A percentile compares a stretch with the other conserved stretches of the same genome.
phyloP scores from a whole-genome alignment of 208 protist species.

The Tritrichomonas musculus region DNA sequence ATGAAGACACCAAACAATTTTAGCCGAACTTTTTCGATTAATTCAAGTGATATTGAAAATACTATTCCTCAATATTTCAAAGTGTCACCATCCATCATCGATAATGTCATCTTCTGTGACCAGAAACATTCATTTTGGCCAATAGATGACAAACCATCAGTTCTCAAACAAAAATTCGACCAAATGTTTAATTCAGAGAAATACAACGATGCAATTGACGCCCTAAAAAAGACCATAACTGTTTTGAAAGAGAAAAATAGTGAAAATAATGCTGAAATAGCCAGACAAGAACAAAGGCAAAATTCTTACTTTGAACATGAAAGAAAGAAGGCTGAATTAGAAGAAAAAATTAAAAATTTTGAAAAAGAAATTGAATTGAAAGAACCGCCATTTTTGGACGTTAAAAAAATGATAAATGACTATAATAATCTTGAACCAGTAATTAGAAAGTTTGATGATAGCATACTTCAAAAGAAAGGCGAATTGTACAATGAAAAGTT shows the following conservation, averaged over 20 bases:
- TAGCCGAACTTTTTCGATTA: constrained; percentile 29
- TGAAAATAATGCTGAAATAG: too few species aligned
- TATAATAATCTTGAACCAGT: too few species aligned
- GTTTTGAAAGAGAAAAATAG: neutral
- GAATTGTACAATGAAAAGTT: too few species aligned
- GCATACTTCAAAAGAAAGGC: too few species aligned
- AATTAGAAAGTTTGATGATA: too few species aligned
- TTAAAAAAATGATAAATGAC: too few species aligned
- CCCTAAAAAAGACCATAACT: constrained; percentile 24
- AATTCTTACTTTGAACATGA: too few species aligned
- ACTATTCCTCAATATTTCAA: constrained; percentile 87
- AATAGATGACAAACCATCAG: constrained; percentile 34
- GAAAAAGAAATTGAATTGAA: too few species aligned
- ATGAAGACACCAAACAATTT: neutral
- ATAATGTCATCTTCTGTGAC: constrained; percentile 92
- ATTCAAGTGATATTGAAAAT: constrained; percentile 82
- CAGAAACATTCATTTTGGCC: constrained; percentile 53
- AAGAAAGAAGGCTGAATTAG: too few species aligned
- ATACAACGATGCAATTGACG: constrained; percentile 42
- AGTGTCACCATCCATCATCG: constrained; percentile 87
- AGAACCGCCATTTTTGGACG: too few species aligned
- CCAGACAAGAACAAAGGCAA: too few species aligned
- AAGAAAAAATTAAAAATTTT: too few species aligned
- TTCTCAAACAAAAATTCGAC: constrained; percentile 45
- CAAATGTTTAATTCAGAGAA: constrained; percentile 43